Conservation (phyloP, 2,329 filamentous ascomycete species). For the Emmonsiellopsis sp. region DNA sequence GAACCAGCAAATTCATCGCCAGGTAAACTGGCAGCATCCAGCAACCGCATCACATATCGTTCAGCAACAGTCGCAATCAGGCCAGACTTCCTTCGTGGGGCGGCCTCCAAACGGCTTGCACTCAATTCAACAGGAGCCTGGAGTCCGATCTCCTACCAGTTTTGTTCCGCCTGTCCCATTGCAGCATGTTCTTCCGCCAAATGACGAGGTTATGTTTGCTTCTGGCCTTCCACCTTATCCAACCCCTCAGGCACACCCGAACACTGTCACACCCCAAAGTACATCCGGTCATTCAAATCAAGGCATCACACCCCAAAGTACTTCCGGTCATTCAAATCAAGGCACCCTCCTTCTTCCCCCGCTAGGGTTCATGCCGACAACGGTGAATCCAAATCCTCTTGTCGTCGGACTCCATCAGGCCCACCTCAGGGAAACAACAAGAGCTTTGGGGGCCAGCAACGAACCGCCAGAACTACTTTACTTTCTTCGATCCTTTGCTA, state of each 20-base stretch:
- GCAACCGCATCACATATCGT: neutral
- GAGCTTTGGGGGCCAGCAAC: neutral
- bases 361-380: constrained; percentile 22
- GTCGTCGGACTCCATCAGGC: constrained; percentile 50
- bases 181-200: neutral
- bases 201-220: neutral
- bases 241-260: neutral
- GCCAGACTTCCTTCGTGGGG: neutral
- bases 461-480: constrained; percentile 24
- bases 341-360: constrained; percentile 27
- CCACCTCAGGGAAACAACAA: constrained; percentile 33
- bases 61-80: neutral
- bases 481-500: constrained; percentile 24
- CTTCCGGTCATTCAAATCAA: neutral
- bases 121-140: too few relatives aligned
- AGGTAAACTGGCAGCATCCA: neutral
- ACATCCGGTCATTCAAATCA: neutral
- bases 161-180: neutral
- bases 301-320: neutral
- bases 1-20: neutral
- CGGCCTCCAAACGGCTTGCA: too few relatives aligned
- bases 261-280: neutral
- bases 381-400: constrained; percentile 36
- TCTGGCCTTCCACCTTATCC: neutral
- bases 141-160: neutral